Evolutionary conservation across 2,329 filamentous ascomycete species (phyloP).

Genomic region (Penicillium sp.): DNA sequence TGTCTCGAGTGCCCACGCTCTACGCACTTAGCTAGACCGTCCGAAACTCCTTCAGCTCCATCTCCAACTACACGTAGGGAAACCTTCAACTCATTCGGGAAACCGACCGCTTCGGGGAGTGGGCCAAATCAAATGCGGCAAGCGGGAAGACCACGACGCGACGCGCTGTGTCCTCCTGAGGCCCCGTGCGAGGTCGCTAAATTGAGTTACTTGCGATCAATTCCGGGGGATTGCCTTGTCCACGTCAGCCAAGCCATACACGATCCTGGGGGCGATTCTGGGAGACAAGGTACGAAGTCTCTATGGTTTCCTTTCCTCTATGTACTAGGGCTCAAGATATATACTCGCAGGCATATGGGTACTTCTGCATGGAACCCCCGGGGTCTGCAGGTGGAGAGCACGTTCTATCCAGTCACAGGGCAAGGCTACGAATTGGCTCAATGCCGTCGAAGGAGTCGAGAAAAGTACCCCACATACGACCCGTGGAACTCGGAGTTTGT

Average conservation of each 20-base stretch:
- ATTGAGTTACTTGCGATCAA: slow-evolving; percentile 18
- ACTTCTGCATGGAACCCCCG: not conserved
- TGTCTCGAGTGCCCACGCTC: not conserved
- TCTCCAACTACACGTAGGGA: not conserved
- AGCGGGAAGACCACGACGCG: slow-evolving; percentile 1
- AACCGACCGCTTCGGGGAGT: slow-evolving; percentile 9
- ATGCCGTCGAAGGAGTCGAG: slow-evolving; percentile 9
- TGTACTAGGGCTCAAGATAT: not conserved
- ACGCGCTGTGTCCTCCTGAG: slow-evolving; percentile 23
- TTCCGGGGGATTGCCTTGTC: slow-evolving; percentile 30
- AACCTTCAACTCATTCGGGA: slow-evolving; percentile 15
- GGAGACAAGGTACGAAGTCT: not conserved
- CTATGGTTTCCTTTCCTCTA: too few species aligned
- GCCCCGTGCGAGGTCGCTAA: slow-evolving; percentile 21
- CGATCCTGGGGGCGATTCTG: not conserved
- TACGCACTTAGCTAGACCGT: not conserved
- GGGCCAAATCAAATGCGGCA: slow-evolving; percentile 4
- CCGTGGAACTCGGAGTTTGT: slow-evolving; percentile 11
- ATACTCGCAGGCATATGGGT: not conserved
- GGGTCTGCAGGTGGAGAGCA: not conserved
- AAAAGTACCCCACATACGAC: slow-evolving; percentile 16
- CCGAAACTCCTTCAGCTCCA: not conserved
- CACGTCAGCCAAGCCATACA: slow-evolving; percentile 28
- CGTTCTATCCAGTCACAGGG: not conserved
- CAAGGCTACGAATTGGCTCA: not conserved